Evolutionary conservation across 768 basidiomycete species (phyloP).

Genomic region (Tylopilus balloui): DNA sequence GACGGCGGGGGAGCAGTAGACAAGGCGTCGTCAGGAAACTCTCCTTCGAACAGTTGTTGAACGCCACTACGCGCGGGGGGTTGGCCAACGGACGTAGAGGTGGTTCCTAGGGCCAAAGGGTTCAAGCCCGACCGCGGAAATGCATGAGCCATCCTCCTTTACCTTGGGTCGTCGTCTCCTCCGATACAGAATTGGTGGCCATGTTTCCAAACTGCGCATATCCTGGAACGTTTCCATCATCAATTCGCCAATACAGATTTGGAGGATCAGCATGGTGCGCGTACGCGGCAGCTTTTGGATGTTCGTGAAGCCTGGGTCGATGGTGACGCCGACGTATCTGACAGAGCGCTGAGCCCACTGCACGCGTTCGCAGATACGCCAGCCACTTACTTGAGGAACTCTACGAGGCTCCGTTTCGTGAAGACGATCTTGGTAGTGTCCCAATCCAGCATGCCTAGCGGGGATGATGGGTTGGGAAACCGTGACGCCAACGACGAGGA

Average conservation of each 20-base stretch:
- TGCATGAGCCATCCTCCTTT: neutral
- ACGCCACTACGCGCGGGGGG: neutral
- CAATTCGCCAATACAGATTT: neutral
- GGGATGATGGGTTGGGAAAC: neutral
- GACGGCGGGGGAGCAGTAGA: constrained; percentile 48
- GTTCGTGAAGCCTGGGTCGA: constrained; percentile 71
- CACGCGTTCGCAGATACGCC: neutral
- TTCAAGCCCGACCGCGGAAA: neutral
- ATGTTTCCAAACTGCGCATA: constrained; percentile 69
- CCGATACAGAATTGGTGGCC: constrained; percentile 7
- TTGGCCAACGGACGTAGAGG: constrained; percentile 7
- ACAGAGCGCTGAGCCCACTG: constrained; percentile 24
- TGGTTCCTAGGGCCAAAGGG: constrained; percentile 4
- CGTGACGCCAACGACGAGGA: neutral
- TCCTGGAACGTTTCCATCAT: constrained; percentile 39
- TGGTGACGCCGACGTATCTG: constrained; percentile 70
- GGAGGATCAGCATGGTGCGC: constrained; percentile 8
- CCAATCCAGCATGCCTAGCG: constrained; percentile 75
- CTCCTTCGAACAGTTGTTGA: constrained; percentile 22
- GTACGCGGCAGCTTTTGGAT: constrained; percentile 73
- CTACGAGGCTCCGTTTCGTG: constrained; percentile 70
- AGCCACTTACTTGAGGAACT: constrained; percentile 64
- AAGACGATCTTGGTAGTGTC: constrained; percentile 72
- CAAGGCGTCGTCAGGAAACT: constrained; percentile 55
- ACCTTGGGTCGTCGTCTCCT: constrained; percentile 29